Base-by-base conservation (phyloP, 108 stramenopile species). In the Skeletonema costatum region DNA sequence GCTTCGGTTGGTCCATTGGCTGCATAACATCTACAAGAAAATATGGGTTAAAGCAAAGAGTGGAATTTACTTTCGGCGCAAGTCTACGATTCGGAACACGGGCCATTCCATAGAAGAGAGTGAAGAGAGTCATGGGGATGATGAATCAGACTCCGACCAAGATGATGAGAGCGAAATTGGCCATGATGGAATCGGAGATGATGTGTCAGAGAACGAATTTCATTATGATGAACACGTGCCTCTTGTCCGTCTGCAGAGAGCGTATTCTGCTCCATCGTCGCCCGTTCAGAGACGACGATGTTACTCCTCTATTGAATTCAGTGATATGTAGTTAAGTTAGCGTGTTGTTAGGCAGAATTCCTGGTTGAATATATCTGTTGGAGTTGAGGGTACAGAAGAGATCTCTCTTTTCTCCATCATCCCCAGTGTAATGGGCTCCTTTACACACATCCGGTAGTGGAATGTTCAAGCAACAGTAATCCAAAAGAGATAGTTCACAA, bases 1-100 rank as follows among this genome's bases (percentile, higher is more conserved):
- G 19, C 65, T 95, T 50, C 71, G 93, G 61, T 87, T 90, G 59
- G 65, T 94, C 19, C 89, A 92, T 72, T 94, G 87, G 86, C 66
- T 86, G n/a, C 87, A 89, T 16, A 85, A 87, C 42, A 68, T 87
- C 0, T 79, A 76, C 74, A 86, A 82, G 64, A 77, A 71, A 61
- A 69, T 86, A 66, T 78, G 83, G 75, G 81, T 82, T 4, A 82
- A 65, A n/a, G 81, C 81, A n/a, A 71, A 60, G 35, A 82, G 71
- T 59, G 74, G 70, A 2, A 56, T 56, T 10, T 56, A 56, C 53
- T 56, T 56, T 56, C 53, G 53, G 0, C 19, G 53, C 19, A 56
- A 56, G 53, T 56, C 53, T 9, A 64, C 0, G 29, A 14, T 12
- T 12, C 59, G 14, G 11, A 9, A 13, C 59, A 31, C 25, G 25